Base-by-base conservation (phyloP, 2,329 filamentous ascomycete species). In the Colletotrichum destructivum region DNA sequence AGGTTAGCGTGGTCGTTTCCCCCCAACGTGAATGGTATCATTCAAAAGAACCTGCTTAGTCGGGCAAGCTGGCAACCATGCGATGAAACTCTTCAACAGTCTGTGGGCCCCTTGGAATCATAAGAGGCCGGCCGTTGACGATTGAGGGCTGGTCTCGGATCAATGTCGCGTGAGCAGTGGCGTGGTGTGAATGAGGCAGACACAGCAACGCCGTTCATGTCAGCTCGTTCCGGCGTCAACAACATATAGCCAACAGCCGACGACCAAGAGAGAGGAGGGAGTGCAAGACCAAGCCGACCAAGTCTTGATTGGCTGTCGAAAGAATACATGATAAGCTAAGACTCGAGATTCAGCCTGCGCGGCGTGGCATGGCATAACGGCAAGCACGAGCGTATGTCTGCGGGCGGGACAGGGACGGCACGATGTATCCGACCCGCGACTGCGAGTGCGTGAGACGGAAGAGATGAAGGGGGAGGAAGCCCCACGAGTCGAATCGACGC, bases 81-180 rank as follows among this genome's bases (percentile, higher is more conserved):
- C 66, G 70, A 60, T 70, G 66, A 70, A 69, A 69, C 69, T 69
- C 65, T 63, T 62, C 42, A 42, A 54, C 47, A 67, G 42, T 8
- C 49, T 21, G 31, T 61, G 62, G 49, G 42, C 21, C n/a, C 31
- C 35, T 23, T 18, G 18, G 18, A 31, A 38, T 5, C 54, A 56
- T 23, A 18, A 15, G 35, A 35, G 31, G 31, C 35, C 35, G 35
- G 35, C 35, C 35, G 9, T 38, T 3, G 35, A 11, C 35, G 35
- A 38, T 38, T 12, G 35, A 38, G 35, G 35, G 35, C 35, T 38
- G 35, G 35, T 38, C 26, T 49, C 18, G 52, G 65, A 63, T 55
- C 65, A 54, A 59, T 63, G 69, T 68, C 69, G 65, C 59, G 69
- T 69, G 65, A 69, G 69, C 69, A 63, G 69, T 40, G 65, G 59